Conservation (phyloP, 805 yeast species). For the Yamadazyma paraphyllophila region DNA sequence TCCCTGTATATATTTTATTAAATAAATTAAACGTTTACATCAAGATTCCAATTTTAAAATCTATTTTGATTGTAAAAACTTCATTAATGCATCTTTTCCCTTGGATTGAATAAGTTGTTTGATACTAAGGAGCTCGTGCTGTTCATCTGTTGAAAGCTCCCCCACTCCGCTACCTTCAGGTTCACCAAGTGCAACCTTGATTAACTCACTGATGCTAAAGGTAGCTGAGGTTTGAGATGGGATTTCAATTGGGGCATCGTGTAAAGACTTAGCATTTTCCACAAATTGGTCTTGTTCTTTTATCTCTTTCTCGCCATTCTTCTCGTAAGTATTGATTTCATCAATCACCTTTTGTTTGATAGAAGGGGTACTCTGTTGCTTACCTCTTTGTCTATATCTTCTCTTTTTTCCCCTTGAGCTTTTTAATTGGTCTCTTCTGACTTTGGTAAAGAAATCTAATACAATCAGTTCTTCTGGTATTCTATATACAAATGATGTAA, state of each 20-base stretch:
- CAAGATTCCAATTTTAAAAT: too few relatives aligned
- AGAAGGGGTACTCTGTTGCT: background rate
- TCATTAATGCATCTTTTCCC: constrained; percentile 63
- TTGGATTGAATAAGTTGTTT: constrained; percentile 62
- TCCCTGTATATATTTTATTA: background rate
- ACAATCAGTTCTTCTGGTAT: constrained; percentile 67
- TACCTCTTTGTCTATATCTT: background rate
- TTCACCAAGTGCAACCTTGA: constrained; percentile 36
- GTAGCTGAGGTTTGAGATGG: background rate
- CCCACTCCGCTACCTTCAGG: background rate
- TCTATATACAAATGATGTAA: constrained; percentile 52
- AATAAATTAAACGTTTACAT: too few relatives aligned
- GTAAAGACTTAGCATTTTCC: constrained; percentile 7
- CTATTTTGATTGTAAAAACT: constrained; percentile 46
- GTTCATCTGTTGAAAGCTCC: constrained; percentile 30
- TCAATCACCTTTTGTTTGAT: constrained; percentile 12
- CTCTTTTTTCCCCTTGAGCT: constrained; percentile 18
- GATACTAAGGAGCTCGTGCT: constrained; percentile 51
- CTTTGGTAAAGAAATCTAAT: constrained; percentile 63
- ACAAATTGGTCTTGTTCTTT: constrained; percentile 10
- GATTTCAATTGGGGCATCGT: background rate
- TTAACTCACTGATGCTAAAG: constrained; percentile 48
- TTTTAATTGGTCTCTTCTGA: constrained; percentile 28
- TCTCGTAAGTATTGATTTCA: constrained; percentile 25
- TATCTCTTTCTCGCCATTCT: constrained; percentile 5